Conservation (phyloP, 1,139 yeast species). For the Hyphopichia fennica region DNA sequence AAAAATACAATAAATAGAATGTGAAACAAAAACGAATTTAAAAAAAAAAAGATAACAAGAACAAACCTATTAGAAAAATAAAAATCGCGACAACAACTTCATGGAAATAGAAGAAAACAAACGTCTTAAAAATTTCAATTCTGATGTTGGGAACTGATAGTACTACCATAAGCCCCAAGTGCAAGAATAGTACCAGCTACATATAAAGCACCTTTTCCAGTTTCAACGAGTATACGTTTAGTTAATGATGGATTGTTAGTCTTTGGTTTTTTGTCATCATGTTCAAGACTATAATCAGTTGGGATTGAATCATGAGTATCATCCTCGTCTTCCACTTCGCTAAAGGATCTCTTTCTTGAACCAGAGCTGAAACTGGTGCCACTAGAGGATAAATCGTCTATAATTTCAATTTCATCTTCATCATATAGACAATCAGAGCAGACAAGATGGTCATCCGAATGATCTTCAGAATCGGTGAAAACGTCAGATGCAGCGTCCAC, state of each 20-base stretch:
- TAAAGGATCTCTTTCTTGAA: slow-evolving; percentile 12
- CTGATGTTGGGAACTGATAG: slow-evolving; percentile 5
- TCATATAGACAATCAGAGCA: background rate
- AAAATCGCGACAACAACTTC: background rate
- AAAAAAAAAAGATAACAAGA: no score
- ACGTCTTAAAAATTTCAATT: background rate
- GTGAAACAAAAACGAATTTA: no score
- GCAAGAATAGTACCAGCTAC: slow-evolving; percentile 37
- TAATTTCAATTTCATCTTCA: background rate
- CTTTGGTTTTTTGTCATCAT: slow-evolving; percentile 1
- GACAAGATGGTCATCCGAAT: background rate
- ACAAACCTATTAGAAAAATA: no score
- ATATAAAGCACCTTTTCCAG: slow-evolving; percentile 35
- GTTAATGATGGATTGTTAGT: slow-evolving; percentile 6
- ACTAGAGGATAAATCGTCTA: background rate
- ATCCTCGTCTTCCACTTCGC: slow-evolving; percentile 7
- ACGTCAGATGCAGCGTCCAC: no score
- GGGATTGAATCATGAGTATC: slow-evolving; percentile 4
- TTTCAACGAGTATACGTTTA: slow-evolving; percentile 30
- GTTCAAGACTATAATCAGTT: background rate
- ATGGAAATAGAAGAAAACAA: background rate
- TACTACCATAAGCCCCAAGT: slow-evolving; percentile 38
- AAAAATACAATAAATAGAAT: no score
- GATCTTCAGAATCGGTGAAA: background rate
- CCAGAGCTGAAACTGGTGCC: background rate